Percentiles rank a stretch among this genome's conserved stretches.
Conservation (phyloP, 345 rosid species). For the Brassica incana region DNA sequence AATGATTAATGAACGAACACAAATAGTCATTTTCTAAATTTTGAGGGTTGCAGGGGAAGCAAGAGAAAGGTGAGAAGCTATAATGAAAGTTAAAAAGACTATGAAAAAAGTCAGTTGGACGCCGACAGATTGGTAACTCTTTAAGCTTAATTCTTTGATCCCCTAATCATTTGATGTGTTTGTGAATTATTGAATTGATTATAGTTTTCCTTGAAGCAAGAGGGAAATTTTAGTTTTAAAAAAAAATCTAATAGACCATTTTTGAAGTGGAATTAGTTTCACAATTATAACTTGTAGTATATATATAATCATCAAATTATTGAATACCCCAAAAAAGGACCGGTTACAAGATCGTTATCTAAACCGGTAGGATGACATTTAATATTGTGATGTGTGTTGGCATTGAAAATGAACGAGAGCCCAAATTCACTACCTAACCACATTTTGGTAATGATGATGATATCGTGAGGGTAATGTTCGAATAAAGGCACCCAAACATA, state of each 20-base stretch:
- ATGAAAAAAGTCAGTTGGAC: constrained; percentile 24
- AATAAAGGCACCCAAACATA: too few species aligned
- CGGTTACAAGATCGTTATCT: neutral
- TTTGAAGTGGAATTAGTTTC: neutral
- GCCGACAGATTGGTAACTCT: constrained; percentile 30
- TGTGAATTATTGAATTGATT: constrained; percentile 16
- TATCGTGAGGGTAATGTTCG: too few species aligned
- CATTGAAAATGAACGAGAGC: neutral
- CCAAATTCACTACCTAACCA: neutral
- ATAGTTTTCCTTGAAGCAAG: constrained; percentile 37
- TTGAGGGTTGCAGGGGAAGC: constrained; percentile 29
- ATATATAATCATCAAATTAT: neutral
- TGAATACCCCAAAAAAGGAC: neutral
- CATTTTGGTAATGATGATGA: neutral
- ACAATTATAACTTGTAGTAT: neutral
- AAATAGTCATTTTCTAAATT: neutral
- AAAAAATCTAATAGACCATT: neutral
- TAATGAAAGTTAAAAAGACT: constrained; percentile 29
- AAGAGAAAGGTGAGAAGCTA: constrained; percentile 32
- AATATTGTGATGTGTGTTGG: neutral
- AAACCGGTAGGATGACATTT: neutral
- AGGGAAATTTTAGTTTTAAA: constrained; percentile 1
- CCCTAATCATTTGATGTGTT: constrained; percentile 30
- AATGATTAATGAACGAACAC: neutral
- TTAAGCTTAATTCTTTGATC: constrained; percentile 30